Percentiles rank a stretch among this genome's conserved stretches.
phyloP scores from a whole-genome alignment of 1,139 yeast species.

The Suhomyces atakaporum region DNA sequence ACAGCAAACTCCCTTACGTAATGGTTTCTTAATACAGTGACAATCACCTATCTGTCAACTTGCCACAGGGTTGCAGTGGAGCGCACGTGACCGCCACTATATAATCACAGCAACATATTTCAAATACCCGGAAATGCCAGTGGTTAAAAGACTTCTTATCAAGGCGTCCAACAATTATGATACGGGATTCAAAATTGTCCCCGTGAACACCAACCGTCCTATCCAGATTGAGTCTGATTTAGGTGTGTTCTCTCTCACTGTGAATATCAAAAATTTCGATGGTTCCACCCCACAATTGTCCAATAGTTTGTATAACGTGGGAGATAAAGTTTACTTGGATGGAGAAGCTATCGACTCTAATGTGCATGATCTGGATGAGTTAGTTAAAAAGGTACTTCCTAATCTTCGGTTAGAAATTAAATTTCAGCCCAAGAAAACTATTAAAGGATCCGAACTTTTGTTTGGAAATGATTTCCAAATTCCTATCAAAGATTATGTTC shows the following conservation, averaged over 20 bases:
- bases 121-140: slow-evolving; percentile 13
- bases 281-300: slow-evolving; percentile 43
- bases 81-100: slow-evolving; percentile 5
- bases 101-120: background rate
- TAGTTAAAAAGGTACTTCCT: slow-evolving; percentile 19
- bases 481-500: slow-evolving; percentile 62
- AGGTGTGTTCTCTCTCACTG: slow-evolving; percentile 41
- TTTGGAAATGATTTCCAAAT: slow-evolving; percentile 72
- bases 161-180: slow-evolving; percentile 36
- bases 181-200: slow-evolving; percentile 36
- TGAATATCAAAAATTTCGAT: slow-evolving; percentile 47
- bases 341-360: slow-evolving; percentile 22
- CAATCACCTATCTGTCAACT: too few species aligned
- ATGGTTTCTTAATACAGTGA: too few species aligned
- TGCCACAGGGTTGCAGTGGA: too few species aligned
- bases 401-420: slow-evolving; percentile 40
- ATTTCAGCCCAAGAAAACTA: slow-evolving; percentile 42
- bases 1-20: too few species aligned
- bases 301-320: slow-evolving; percentile 37
- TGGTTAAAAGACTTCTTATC: slow-evolving; percentile 39
- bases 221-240: slow-evolving; percentile 37
- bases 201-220: slow-evolving; percentile 45
- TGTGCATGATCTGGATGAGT: slow-evolving; percentile 11
- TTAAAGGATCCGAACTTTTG: slow-evolving; percentile 52
- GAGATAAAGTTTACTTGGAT: slow-evolving; percentile 33